Conservation (phyloP, 108 stramenopile genomes). For the Nitzschia sp. region DNA sequence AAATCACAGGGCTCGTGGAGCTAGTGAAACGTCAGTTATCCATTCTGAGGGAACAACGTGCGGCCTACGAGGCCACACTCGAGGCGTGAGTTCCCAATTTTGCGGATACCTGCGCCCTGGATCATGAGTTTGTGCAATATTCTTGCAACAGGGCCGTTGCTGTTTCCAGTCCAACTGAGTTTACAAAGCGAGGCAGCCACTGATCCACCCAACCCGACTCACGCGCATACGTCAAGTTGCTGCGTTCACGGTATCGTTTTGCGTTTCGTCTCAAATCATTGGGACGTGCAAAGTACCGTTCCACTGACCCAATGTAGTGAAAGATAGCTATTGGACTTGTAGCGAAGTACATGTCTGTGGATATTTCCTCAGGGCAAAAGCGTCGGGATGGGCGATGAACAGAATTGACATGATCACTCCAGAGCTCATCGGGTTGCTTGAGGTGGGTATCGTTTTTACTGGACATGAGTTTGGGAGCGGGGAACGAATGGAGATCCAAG, state of each 20-base stretch:
- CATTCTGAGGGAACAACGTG: conserved; percentile 8
- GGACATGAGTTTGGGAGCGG: background rate
- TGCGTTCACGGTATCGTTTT: conserved; percentile 19
- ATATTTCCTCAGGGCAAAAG: background rate
- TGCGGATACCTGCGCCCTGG: background rate
- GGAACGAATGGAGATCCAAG: conserved; percentile 24
- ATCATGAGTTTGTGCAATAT: no score
- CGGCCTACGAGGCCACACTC: background rate
- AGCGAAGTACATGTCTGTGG: background rate
- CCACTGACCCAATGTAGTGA: conserved; percentile 45
- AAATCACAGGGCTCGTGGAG: conserved; percentile 25
- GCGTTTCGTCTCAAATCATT: conserved; percentile 30
- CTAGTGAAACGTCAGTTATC: conserved; percentile 43
- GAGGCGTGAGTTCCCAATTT: background rate
- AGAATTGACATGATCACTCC: background rate
- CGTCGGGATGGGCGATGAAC: background rate
- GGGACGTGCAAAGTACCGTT: conserved; percentile 31
- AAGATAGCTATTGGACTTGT: conserved; percentile 21
- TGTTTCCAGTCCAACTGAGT: conserved; percentile 12
- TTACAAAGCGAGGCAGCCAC: conserved; percentile 37
- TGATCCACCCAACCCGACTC: conserved; percentile 32
- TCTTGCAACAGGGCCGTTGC: background rate
- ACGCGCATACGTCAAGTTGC: conserved; percentile 8
- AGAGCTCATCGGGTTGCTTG: background rate
- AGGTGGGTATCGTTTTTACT: no score